Evolutionary conservation across 2,329 filamentous ascomycete species (phyloP).

Genomic region (Diaporthe ilicicola): DNA sequence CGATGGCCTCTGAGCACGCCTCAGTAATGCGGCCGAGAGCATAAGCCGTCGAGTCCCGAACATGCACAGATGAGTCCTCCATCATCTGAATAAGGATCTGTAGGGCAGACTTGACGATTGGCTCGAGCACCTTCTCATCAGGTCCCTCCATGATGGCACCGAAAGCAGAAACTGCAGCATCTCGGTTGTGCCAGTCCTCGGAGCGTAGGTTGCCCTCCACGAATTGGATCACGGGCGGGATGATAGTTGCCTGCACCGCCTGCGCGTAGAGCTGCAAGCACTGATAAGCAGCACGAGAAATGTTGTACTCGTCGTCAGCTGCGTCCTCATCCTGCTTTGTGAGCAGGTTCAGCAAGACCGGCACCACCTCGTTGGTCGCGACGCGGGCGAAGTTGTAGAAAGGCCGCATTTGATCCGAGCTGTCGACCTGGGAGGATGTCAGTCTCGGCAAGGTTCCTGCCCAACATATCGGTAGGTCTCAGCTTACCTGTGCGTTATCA

Average conservation of each 20-base stretch:
- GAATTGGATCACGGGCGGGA: conserved; percentile 86
- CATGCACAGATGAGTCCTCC: conserved; percentile 87
- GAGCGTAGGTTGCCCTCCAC: conserved; percentile 90
- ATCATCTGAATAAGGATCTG: conserved; percentile 91
- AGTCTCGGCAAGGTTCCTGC: conserved; percentile 1
- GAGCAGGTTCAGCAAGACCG: conserved; percentile 86
- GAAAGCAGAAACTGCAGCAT: conserved; percentile 96
- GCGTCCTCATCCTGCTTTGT: conserved; percentile 99
- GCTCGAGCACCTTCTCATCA: conserved; percentile 89
- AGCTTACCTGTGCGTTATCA: conserved; percentile 81
- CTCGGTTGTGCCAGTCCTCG: conserved; percentile 93
- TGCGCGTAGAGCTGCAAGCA: conserved; percentile 95
- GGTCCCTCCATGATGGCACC: conserved; percentile 99
- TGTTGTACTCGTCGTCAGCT: conserved; percentile 95
- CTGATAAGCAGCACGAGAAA: conserved; percentile 94
- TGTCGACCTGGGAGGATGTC: conserved; percentile 64
- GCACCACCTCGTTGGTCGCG: conserved; percentile 92
- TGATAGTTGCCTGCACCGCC: conserved; percentile 84
- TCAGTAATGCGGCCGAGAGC: conserved; percentile 96
- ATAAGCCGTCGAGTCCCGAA: conserved; percentile 96
- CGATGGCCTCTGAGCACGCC: conserved; percentile 89
- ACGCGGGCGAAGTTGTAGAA: conserved; percentile 97
- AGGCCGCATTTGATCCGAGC: conserved; percentile 82
- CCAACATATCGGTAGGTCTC: background rate
- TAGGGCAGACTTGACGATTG: conserved; percentile 94